Percentiles rank a stretch among this genome's conserved stretches.
phyloP scores from a whole-genome alignment of 805 yeast genomes.

The Middelhovenomyces tepae region DNA sequence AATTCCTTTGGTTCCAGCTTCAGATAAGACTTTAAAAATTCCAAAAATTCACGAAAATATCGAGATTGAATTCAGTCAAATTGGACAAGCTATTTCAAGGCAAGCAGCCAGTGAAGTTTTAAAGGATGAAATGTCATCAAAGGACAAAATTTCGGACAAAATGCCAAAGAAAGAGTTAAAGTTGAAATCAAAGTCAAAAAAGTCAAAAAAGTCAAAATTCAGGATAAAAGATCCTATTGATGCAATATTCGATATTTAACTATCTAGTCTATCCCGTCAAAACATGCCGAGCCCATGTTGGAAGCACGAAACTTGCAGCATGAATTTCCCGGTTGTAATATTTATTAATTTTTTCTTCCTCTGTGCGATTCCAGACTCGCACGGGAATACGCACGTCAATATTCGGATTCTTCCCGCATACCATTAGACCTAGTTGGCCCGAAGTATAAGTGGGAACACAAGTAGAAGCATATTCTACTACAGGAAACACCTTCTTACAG shows the following conservation, averaged over 20 bases:
- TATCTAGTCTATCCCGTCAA: slow-evolving; percentile 6
- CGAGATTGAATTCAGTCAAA: slow-evolving; percentile 10
- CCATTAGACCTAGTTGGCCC: slow-evolving; percentile 75
- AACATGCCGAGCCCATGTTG: slow-evolving; percentile 57
- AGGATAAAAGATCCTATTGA: not conserved
- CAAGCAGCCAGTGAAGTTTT: too few relatives aligned
- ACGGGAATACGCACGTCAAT: slow-evolving; percentile 43
- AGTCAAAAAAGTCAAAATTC: too few relatives aligned
- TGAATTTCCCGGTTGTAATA: slow-evolving; percentile 66
- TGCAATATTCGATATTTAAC: not conserved
- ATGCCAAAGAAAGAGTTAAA: too few relatives aligned
- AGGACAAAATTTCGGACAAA: too few relatives aligned
- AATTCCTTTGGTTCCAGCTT: slow-evolving; percentile 1
- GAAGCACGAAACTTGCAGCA: slow-evolving; percentile 64
- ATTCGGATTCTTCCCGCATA: slow-evolving; percentile 50
- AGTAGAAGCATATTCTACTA: slow-evolving; percentile 69
- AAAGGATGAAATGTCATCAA: too few relatives aligned
- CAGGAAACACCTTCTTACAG: slow-evolving; percentile 73
- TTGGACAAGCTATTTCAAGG: slow-evolving; percentile 19
- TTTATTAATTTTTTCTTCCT: slow-evolving; percentile 43
- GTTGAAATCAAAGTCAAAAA: too few relatives aligned
- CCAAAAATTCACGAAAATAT: not conserved
- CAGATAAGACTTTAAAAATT: slow-evolving; percentile 1
- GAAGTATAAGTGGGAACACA: slow-evolving; percentile 84
- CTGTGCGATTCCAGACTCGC: slow-evolving; percentile 36